A percentile compares a stretch with the other conserved stretches of the same genome.
These are phyloP conservation scores for Leccinum variicolor DNA, from an alignment of 768 basidiomycete genomes.

Conservation along the genomic window DNA sequence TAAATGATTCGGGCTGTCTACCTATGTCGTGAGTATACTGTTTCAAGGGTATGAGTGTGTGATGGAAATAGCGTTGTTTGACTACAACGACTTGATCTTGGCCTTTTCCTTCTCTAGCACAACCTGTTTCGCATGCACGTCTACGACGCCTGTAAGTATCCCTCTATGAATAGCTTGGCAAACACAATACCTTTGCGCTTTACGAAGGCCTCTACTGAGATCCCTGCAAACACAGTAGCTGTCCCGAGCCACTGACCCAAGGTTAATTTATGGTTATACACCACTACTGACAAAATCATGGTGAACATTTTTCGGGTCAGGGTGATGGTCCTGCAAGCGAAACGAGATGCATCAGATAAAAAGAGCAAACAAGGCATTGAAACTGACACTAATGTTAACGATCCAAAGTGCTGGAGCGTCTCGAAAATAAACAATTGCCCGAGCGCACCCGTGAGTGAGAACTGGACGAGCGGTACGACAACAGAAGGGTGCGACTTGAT, in stretches of 20 bases:
- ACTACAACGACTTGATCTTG: conserved; percentile 72
- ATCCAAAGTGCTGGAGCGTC: conserved; percentile 89
- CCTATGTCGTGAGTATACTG: conserved; percentile 13
- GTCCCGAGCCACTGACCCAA: conserved; percentile 92
- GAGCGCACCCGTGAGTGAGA: conserved; percentile 85
- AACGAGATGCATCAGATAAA: conserved; percentile 1
- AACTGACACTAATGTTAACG: conserved; percentile 82
- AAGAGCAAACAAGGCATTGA: conserved; percentile 2
- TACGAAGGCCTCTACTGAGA: conserved; percentile 88
- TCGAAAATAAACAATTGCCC: conserved; percentile 99
- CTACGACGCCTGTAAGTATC: conserved; percentile 36
- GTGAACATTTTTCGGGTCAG: conserved; percentile 96
- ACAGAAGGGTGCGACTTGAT: conserved; percentile 75
- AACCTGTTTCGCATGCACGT: conserved; percentile 76
- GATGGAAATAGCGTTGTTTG: neutral
- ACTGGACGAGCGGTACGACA: conserved; percentile 70
- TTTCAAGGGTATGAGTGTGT: conserved; percentile 12
- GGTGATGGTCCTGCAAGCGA: conserved; percentile 72
- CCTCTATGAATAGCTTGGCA: neutral
- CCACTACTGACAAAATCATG: conserved; percentile 91
- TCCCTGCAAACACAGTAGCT: conserved; percentile 89
- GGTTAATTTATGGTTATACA: conserved; percentile 86
- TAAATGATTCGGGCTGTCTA: conserved; percentile 16
- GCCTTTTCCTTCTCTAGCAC: conserved; percentile 83
- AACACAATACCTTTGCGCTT: conserved; percentile 72